Base-by-base conservation (phyloP, 176 grass and related monocot genomes). In the Eleusine coracana region DNA sequence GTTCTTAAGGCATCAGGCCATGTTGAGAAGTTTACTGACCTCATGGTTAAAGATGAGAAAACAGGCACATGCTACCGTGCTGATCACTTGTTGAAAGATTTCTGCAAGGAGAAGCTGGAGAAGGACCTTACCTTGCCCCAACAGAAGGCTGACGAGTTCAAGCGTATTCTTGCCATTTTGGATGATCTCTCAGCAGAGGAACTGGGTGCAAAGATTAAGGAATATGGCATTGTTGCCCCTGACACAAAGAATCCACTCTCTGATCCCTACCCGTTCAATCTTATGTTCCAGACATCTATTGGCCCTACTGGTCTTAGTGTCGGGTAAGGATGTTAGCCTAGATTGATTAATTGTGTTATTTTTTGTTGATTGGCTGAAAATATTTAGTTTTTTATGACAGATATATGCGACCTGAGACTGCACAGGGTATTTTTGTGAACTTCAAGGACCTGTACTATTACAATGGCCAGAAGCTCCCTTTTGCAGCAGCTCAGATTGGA, bases 21-120 rank as follows among this genome's bases (percentile, higher is more conserved):
- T 79, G 93, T 96, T 0, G 91, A 96, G 78, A 96, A 96, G 78
- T 96, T 92, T 76, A 96, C 93, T 9, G 93, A 96, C 42, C 83
- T 96, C 59, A 96, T 96, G 93, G 93, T 96, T 58, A 96, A 93
- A 73, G 93, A 96, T 58, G 93, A 93, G 65, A 96, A 96, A 61
- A 93, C 88, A 23, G 93, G 93, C 16, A 96, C 77, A 64, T 96
- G 93, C 73, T 96, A 96, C 77, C 87, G 91, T 9, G 93, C 93
- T 75, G 88, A 96, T 31, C 91, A 96, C 80, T 71, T 93, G 29
- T 58, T 96, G 6, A 96, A 96, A 86, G 88, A 96, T 69, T 89
- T 87, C 23, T 96, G 91, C 91, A 96, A 96, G 63, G 93, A 91
- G 80, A 96, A 91, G 51, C 76, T 96, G 49, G 93, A 96, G 83